Percentiles rank a stretch among this genome's conserved stretches.
Evolutionary conservation across 176 grass and related monocot species (phyloP).

Genomic region (Phoenix roebelenii): DNA sequence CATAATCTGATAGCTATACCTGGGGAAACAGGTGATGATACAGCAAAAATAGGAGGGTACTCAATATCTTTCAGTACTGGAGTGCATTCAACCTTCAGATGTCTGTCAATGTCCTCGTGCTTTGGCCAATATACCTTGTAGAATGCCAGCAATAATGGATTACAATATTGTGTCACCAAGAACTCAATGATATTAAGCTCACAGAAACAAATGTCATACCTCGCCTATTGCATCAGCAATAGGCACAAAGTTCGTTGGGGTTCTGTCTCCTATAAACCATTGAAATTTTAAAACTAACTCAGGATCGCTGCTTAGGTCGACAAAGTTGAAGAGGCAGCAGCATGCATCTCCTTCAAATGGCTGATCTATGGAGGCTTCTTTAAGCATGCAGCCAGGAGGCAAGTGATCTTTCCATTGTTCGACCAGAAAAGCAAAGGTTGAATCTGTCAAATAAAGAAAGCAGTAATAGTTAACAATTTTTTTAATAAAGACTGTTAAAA

Average conservation of each 20-base stretch:
- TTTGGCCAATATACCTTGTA: slow-evolving; percentile 92
- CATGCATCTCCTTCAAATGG: slow-evolving; percentile 98
- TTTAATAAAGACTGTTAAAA: no score
- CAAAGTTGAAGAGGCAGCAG: slow-evolving; percentile 63
- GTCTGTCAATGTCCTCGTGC: slow-evolving; percentile 59
- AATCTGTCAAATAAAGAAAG: slow-evolving; percentile 44
- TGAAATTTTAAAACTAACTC: slow-evolving; percentile 57
- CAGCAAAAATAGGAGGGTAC: slow-evolving; percentile 63
- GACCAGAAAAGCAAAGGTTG: slow-evolving; percentile 82
- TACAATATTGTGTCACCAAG: background rate
- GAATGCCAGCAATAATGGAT: background rate
- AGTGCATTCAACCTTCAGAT: slow-evolving; percentile 91
- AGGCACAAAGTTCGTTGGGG: slow-evolving; percentile 52
- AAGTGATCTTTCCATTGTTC: slow-evolving; percentile 78
- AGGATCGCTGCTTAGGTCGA: slow-evolving; percentile 31
- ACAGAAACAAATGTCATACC: slow-evolving; percentile 40
- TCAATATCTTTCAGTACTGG: slow-evolving; percentile 41
- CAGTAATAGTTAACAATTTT: slow-evolving; percentile 7
- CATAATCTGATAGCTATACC: slow-evolving; percentile 26
- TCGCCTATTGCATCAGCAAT: slow-evolving; percentile 52
- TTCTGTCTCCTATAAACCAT: slow-evolving; percentile 82
- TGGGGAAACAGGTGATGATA: slow-evolving; percentile 74
- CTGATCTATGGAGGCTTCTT: slow-evolving; percentile 66
- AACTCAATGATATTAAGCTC: background rate
- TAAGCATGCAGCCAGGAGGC: slow-evolving; percentile 53